Conservation (phyloP, 2,329 filamentous ascomycete species). For the Stachybotrys elegans region DNA sequence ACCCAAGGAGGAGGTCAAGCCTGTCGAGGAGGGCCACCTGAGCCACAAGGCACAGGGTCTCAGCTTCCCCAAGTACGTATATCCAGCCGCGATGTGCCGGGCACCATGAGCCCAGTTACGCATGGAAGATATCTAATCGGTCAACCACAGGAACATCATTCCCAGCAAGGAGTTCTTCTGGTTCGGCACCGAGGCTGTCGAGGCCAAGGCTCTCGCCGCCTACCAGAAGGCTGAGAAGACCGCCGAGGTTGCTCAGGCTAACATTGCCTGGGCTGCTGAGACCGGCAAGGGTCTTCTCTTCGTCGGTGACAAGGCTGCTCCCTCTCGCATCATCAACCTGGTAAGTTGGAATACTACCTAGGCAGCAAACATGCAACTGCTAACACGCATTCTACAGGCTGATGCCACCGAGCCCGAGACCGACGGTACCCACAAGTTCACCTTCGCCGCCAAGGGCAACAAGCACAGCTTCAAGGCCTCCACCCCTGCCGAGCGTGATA, state of each 20-base stretch:
- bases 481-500: slow-evolving; percentile 73
- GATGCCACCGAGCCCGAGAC: slow-evolving; percentile 66
- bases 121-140: too few species aligned
- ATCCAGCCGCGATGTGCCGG: too few species aligned
- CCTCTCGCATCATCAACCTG: slow-evolving; percentile 78
- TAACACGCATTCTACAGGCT: slow-evolving; percentile 31
- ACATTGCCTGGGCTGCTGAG: slow-evolving; percentile 83
- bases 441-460: slow-evolving; percentile 77
- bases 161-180: slow-evolving; percentile 94
- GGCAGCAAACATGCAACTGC: slow-evolving; percentile 11
- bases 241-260: slow-evolving; percentile 66
- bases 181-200: slow-evolving; percentile 69
- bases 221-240: slow-evolving; percentile 91
- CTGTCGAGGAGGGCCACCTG: slow-evolving; percentile 76
- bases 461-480: slow-evolving; percentile 92
- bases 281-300: slow-evolving; percentile 95
- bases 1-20: slow-evolving; percentile 52
- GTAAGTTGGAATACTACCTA: slow-evolving; percentile 47
- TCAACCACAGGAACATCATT: slow-evolving; percentile 81
- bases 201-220: slow-evolving; percentile 65
- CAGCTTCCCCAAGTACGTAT: slow-evolving; percentile 74
- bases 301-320: slow-evolving; percentile 79
- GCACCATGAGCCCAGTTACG: too few species aligned
- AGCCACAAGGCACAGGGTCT: slow-evolving; percentile 87
- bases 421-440: slow-evolving; percentile 76